These are phyloP conservation scores for Tylopilus balloui DNA, from an alignment of 768 basidiomycete genomes.

Conservation along the genomic window DNA sequence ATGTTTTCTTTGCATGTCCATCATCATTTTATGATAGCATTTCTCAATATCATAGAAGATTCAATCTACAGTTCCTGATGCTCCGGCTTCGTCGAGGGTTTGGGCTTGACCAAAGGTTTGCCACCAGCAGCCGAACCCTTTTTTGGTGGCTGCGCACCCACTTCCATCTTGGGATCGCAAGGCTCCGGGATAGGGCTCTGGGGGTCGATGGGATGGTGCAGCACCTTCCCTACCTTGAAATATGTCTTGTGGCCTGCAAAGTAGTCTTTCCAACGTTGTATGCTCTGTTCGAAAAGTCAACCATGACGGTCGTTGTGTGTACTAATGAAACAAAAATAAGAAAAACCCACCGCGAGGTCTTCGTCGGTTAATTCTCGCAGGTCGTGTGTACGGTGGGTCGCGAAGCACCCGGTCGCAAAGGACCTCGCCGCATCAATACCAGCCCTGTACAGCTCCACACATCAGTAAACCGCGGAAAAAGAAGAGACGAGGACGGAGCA, in stretches of 20 bases:
- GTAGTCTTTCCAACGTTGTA: constrained; percentile 88
- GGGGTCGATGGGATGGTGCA: constrained; percentile 74
- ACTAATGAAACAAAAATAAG: neutral
- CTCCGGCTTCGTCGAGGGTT: constrained; percentile 11
- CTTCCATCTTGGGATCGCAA: constrained; percentile 62
- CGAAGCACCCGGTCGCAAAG: constrained; percentile 92
- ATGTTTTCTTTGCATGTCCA: constrained; percentile 25
- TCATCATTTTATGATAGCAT: constrained; percentile 19
- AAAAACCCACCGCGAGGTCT: constrained; percentile 60
- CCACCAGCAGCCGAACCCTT: constrained; percentile 25
- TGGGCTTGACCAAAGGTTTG: constrained; percentile 27
- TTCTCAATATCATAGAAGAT: constrained; percentile 10
- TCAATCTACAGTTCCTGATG: constrained; percentile 32
- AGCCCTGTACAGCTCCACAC: constrained; percentile 45
- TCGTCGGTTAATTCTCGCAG: constrained; percentile 69
- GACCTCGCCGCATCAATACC: constrained; percentile 89
- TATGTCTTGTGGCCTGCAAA: constrained; percentile 82
- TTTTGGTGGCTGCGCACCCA: constrained; percentile 26
- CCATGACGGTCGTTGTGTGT: neutral
- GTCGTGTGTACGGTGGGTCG: constrained; percentile 87
- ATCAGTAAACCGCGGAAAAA: constrained; percentile 22
- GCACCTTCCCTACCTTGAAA: constrained; percentile 68
- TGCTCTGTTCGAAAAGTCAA: constrained; percentile 42
- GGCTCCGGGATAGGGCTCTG: constrained; percentile 67
- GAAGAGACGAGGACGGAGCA: constrained; percentile 11